Evolutionary conservation across 495 filamentous ascomycete species (phyloP).

Genomic region (Evernia prunastri): DNA sequence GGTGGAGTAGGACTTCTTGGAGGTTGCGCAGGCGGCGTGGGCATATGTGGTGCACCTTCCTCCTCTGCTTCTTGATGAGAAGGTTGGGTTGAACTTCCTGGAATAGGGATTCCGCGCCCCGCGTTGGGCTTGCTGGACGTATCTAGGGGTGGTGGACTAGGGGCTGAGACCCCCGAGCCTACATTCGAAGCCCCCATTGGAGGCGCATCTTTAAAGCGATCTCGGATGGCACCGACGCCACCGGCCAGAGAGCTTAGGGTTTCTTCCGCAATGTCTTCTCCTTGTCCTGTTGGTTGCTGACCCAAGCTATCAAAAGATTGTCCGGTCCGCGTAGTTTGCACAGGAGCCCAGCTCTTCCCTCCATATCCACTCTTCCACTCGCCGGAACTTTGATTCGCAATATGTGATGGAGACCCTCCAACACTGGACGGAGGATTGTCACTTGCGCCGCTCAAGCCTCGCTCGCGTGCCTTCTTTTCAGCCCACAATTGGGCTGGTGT

Average conservation of each 20-base stretch:
- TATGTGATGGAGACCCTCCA: slow-evolving; percentile 38
- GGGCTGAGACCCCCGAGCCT: slow-evolving; percentile 41
- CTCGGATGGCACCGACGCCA: slow-evolving; percentile 63
- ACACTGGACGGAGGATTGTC: slow-evolving; percentile 31
- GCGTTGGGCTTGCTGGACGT: slow-evolving; percentile 54
- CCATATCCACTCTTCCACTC: slow-evolving; percentile 87
- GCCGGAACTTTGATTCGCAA: slow-evolving; percentile 62
- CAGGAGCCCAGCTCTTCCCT: slow-evolving; percentile 81
- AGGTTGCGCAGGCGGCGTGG: slow-evolving; percentile 49
- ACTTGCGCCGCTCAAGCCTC: slow-evolving; percentile 46
- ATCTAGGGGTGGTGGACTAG: slow-evolving; percentile 58
- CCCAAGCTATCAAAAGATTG: slow-evolving; percentile 54
- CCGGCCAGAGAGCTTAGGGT: slow-evolving; percentile 47
- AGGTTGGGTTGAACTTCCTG: slow-evolving; percentile 61
- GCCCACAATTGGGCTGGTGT: slow-evolving; percentile 96
- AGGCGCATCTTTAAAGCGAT: slow-evolving; percentile 65
- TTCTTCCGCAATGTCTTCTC: slow-evolving; percentile 42
- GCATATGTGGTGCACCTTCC: slow-evolving; percentile 45
- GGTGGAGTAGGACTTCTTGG: slow-evolving; percentile 57
- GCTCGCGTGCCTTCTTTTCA: slow-evolving; percentile 84
- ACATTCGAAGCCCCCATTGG: slow-evolving; percentile 57
- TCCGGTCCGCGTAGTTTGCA: slow-evolving; percentile 64
- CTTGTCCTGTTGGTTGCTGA: slow-evolving; percentile 53
- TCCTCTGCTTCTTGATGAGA: slow-evolving; percentile 46
- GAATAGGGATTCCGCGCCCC: slow-evolving; percentile 58